phyloP scores from a whole-genome alignment of 768 basidiomycete species.

The Calocybe gangraenosa region DNA sequence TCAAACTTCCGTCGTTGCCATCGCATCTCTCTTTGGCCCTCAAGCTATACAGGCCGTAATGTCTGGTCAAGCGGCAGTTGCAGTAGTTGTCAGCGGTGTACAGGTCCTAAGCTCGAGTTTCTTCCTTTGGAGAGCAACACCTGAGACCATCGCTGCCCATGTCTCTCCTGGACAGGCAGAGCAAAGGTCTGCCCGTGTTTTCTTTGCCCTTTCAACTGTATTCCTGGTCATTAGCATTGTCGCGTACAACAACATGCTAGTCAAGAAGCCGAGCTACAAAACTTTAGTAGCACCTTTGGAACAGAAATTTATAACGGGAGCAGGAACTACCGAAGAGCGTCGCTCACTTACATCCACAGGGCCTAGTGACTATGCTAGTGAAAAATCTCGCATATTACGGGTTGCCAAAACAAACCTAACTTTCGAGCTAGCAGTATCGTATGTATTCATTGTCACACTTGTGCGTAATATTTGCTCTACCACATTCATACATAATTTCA shows the following conservation, averaged over 20 bases:
- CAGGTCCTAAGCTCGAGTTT: slow-evolving; percentile 64
- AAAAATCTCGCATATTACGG: slow-evolving; percentile 41
- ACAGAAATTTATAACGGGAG: slow-evolving; percentile 21
- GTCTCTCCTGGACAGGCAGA: slow-evolving; percentile 48
- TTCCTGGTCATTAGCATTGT: slow-evolving; percentile 55
- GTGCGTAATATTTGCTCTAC: slow-evolving; percentile 37
- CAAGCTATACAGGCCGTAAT: slow-evolving; percentile 69
- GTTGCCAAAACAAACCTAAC: slow-evolving; percentile 61
- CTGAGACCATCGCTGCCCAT: slow-evolving; percentile 20
- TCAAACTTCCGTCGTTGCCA: slow-evolving; percentile 71
- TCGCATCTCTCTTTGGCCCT: slow-evolving; percentile 79
- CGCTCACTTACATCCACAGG: slow-evolving; percentile 32
- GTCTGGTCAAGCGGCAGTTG: slow-evolving; percentile 84
- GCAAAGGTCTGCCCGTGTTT: slow-evolving; percentile 65
- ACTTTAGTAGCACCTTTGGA: slow-evolving; percentile 47
- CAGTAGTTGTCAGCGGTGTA: slow-evolving; percentile 73
- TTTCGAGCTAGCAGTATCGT: slow-evolving; percentile 71
- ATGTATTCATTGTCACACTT: slow-evolving; percentile 76
- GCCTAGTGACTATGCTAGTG: slow-evolving; percentile 21
- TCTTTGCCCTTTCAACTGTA: slow-evolving; percentile 66
- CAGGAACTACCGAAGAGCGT: slow-evolving; percentile 27
- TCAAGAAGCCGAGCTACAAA: slow-evolving; percentile 56
- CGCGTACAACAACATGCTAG: slow-evolving; percentile 51
- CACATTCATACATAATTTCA: slow-evolving; percentile 1
- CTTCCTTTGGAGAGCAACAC: slow-evolving; percentile 46